Base-by-base conservation (phyloP, 306 rosid genomes). In the Castanospermum australe region DNA sequence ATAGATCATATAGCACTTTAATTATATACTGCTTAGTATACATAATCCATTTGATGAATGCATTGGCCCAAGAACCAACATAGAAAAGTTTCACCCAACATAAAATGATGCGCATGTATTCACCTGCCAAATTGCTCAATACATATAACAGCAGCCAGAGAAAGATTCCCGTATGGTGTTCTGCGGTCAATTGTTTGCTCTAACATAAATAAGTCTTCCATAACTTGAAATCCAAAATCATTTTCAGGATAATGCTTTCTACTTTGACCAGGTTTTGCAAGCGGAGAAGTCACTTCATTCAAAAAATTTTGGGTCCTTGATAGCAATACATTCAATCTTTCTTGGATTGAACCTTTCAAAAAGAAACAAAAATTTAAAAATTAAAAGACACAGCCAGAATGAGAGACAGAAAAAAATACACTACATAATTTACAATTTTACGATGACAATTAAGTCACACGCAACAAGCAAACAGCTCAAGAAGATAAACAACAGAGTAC, bases 81-180 rank as follows among this genome's bases (percentile, higher is more conserved):
- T 22, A 76, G 13, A 62, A 44, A 13, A 42, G 51, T 61, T 54
- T 54, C 35, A 66, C 22, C 61, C 20, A 36, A 71, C 3, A 69
- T 41, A 20, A 22, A 24, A 73, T 64, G 54, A 21, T 24, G 45
- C 21, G 63, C 35, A 41, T 38, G 80, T 63, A 71, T 80, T 90
- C 88, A 95, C 99, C 99, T 92, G 99, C 99, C 91, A 86, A 95
- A 92, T 88, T 95, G 99, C 86, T 95, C 99, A 52, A 92, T 87
- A 38, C 96, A 95, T 67, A 86, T 85, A 63, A 92, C 80, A 75
- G 98, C 97, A 70, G 96, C 92, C 24, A 88, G 78, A 81, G 99
- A 95, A 79, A 95, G 99, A 73, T 12, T 76, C 75, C 99, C 98
- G 74, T 83, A 60, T 11, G 92, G 90, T 41, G 87, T 90, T 83